These are phyloP conservation scores for Eutrema japonicum DNA, from an alignment of 345 rosid genomes.

Conservation along the genomic window DNA sequence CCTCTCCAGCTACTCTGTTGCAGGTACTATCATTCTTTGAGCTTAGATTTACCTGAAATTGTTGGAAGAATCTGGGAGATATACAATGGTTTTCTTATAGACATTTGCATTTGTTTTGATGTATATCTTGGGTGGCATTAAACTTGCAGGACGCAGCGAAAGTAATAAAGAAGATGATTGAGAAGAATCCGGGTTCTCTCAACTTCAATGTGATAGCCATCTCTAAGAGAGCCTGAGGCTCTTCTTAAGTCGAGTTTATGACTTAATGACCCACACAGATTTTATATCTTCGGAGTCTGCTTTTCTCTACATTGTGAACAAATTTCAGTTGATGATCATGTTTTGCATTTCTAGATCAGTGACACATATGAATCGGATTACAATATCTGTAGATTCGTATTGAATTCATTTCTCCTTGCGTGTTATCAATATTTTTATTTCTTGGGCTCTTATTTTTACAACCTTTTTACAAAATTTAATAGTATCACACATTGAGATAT, in stretches of 20 bases:
- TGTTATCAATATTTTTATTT: no score
- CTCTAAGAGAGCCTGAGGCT: slow-evolving; percentile 48
- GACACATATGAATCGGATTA: neutral
- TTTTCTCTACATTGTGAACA: neutral
- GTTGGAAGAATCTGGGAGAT: neutral
- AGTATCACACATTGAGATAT: no score
- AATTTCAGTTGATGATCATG: slow-evolving; percentile 12
- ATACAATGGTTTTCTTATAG: neutral
- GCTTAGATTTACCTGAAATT: neutral
- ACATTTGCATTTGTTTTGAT: neutral
- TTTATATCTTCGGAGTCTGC: slow-evolving; percentile 11
- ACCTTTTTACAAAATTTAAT: no score
- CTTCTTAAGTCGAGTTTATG: slow-evolving; percentile 25
- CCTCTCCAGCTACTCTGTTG: slow-evolving; percentile 69
- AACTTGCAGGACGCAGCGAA: slow-evolving; percentile 70
- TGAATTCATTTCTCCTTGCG: no score
- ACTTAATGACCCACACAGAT: slow-evolving; percentile 6
- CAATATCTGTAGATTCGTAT: neutral
- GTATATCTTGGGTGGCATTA: slow-evolving; percentile 7
- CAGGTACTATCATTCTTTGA: slow-evolving; percentile 50
- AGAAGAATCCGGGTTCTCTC: slow-evolving; percentile 74
- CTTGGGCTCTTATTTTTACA: no score
- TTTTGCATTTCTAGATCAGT: slow-evolving; percentile 4
- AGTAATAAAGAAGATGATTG: slow-evolving; percentile 72
- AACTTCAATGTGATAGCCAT: slow-evolving; percentile 87